A percentile compares a stretch with the other conserved stretches of the same genome.
Evolutionary conservation across 805 yeast species (phyloP).

Genomic region (Kodamaea neixiangensis): DNA sequence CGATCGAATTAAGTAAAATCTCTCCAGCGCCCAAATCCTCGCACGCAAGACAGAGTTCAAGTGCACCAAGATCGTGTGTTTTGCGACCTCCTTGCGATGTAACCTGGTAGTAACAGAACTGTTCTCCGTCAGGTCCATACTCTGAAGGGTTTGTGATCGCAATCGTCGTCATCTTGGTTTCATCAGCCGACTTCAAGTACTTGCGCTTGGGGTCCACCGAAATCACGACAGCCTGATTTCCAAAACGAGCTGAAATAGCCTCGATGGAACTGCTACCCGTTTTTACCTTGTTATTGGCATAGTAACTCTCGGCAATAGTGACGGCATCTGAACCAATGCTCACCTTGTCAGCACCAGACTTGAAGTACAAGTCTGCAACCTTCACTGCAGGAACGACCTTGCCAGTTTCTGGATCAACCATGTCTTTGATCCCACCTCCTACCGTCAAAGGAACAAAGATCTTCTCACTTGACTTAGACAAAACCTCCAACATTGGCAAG

Average conservation of each 20-base stretch:
- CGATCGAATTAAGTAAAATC: slow-evolving; percentile 88
- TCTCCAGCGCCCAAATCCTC: slow-evolving; percentile 97
- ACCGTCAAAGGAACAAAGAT: slow-evolving; percentile 97
- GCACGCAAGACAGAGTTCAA: slow-evolving; percentile 83
- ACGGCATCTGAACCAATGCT: slow-evolving; percentile 99
- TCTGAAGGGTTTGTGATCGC: slow-evolving; percentile 51
- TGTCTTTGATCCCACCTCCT: slow-evolving; percentile 96
- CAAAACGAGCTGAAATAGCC: slow-evolving; percentile 87
- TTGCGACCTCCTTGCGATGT: slow-evolving; percentile 97
- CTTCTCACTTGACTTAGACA: slow-evolving; percentile 78
- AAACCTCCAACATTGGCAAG: slow-evolving; percentile 93
- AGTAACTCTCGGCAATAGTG: slow-evolving; percentile 80
- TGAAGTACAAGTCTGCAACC: slow-evolving; percentile 88
- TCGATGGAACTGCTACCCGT: slow-evolving; percentile 89
- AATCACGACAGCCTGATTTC: slow-evolving; percentile 95
- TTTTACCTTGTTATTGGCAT: slow-evolving; percentile 55
- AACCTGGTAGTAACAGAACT: slow-evolving; percentile 90
- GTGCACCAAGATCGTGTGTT: slow-evolving; percentile 80
- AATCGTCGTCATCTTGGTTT: slow-evolving; percentile 63
- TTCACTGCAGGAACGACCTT: slow-evolving; percentile 78
- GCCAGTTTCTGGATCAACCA: slow-evolving; percentile 78
- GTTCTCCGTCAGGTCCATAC: slow-evolving; percentile 84
- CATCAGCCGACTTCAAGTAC: slow-evolving; percentile 64
- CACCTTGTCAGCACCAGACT: slow-evolving; percentile 97
- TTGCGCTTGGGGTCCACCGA: slow-evolving; percentile 96